A percentile compares a stretch with the other conserved stretches of the same genome.
These are phyloP conservation scores for Parafenestella ontariensis DNA, from an alignment of 2,329 filamentous ascomycete genomes.

Conservation along the genomic window DNA sequence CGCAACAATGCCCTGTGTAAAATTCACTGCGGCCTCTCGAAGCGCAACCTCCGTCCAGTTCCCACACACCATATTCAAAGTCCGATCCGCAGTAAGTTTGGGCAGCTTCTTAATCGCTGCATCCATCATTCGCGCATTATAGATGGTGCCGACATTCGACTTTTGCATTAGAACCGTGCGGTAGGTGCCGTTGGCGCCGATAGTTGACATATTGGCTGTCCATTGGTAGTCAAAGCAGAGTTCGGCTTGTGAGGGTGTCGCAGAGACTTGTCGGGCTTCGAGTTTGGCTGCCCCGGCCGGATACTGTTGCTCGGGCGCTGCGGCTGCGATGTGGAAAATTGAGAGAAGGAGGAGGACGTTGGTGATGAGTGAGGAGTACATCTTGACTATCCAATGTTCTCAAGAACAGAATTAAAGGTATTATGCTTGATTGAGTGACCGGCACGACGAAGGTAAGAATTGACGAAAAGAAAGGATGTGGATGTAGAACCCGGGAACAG, in stretches of 20 bases:
- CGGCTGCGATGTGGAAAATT: conserved; percentile 26
- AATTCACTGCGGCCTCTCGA: conserved; percentile 54
- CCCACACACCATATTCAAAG: conserved; percentile 55
- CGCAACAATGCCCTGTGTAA: conserved; percentile 53
- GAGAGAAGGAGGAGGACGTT: conserved; percentile 37
- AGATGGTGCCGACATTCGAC: conserved; percentile 52
- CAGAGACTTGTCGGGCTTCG: conserved; percentile 35
- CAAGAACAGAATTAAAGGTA: conserved; percentile 12
- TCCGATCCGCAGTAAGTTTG: conserved; percentile 49
- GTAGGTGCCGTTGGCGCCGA: conserved; percentile 55
- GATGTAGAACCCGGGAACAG: conserved; percentile 9
- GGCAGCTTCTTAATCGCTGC: conserved; percentile 49
- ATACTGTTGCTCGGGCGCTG: conserved; percentile 14
- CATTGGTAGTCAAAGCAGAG: conserved; percentile 54
- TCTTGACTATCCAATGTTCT: conserved; percentile 14
- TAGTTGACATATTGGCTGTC: conserved; percentile 57
- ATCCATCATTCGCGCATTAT: conserved; percentile 52
- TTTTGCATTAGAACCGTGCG: conserved; percentile 56
- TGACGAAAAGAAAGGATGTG: conserved; percentile 21
- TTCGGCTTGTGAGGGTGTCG: conserved; percentile 29
- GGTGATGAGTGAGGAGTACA: conserved; percentile 36
- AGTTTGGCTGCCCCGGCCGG: conserved; percentile 23
- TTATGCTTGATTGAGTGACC: conserved; percentile 35
- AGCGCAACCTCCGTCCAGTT: conserved; percentile 56
- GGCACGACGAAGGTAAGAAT: conserved; percentile 36